phyloP scores from a whole-genome alignment of 352 stramenopile species.

The Pythium brachiatum region DNA sequence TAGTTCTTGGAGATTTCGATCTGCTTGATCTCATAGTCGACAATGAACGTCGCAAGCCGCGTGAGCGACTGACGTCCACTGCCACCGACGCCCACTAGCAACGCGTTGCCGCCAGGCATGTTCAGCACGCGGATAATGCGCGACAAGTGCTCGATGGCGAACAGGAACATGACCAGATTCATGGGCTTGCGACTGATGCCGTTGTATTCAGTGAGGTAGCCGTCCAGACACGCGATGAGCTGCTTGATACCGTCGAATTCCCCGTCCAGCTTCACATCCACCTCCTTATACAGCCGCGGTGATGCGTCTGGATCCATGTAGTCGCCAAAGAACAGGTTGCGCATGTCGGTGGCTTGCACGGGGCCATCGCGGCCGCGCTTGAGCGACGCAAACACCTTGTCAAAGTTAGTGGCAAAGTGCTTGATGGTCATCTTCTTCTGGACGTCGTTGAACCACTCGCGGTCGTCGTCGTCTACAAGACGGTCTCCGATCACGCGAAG shows the following conservation, averaged over 20 bases:
- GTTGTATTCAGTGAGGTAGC: constrained; percentile 92
- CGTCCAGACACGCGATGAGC: constrained; percentile 84
- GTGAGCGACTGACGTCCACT: constrained; percentile 92
- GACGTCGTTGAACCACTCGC: constrained; percentile 90
- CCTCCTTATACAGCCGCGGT: constrained; percentile 76
- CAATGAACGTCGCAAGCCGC: constrained; percentile 90
- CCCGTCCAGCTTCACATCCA: constrained; percentile 60
- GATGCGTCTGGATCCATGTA: constrained; percentile 84
- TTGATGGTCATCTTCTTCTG: constrained; percentile 87
- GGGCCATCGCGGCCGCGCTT: constrained; percentile 71
- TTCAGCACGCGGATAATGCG: constrained; percentile 91
- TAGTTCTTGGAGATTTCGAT: constrained; percentile 97
- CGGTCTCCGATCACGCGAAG: constrained; percentile 94
- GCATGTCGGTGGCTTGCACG: constrained; percentile 77
- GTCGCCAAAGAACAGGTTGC: constrained; percentile 93
- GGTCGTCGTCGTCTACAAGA: constrained; percentile 91
- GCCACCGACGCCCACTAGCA: constrained; percentile 93
- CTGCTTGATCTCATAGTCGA: constrained; percentile 91
- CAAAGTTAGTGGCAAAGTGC: constrained; percentile 86
- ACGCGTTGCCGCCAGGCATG: constrained; percentile 92
- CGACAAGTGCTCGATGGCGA: constrained; percentile 94
- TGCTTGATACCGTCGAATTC: constrained; percentile 78
- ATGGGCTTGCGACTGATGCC: constrained; percentile 91
- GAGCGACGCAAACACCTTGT: constrained; percentile 82
- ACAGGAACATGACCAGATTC: constrained; percentile 96